A percentile compares a stretch with the other conserved stretches of the same genome.
Evolutionary conservation across 2,329 filamentous ascomycete species (phyloP).

Genomic region (Fusarium protoensiforme): DNA sequence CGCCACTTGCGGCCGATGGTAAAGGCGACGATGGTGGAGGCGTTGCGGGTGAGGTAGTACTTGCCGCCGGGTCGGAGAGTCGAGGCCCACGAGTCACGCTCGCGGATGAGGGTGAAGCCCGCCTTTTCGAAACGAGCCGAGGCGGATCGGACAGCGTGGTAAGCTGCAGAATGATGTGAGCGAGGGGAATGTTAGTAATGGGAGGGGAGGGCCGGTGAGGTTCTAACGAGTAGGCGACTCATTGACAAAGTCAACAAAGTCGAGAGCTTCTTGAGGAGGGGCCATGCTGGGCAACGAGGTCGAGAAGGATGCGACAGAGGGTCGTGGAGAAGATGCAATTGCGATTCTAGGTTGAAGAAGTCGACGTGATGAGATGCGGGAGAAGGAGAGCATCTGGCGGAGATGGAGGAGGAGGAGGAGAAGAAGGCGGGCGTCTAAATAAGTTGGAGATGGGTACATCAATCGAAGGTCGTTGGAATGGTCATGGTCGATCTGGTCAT

Average conservation of each 20-base stretch:
- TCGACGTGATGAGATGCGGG: slow-evolving; percentile 27
- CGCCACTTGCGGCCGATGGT: slow-evolving; percentile 91
- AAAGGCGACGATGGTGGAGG: slow-evolving; percentile 91
- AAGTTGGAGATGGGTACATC: slow-evolving; percentile 20
- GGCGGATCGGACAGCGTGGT: slow-evolving; percentile 89
- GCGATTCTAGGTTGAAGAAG: slow-evolving; percentile 16
- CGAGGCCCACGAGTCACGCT: slow-evolving; percentile 89
- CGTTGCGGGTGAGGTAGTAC: slow-evolving; percentile 96
- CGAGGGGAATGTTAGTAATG: background rate
- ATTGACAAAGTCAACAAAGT: slow-evolving; percentile 95
- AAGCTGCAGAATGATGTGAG: slow-evolving; percentile 68
- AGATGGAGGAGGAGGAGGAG: slow-evolving; percentile 5
- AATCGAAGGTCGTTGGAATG: slow-evolving; percentile 9
- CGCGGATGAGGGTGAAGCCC: slow-evolving; percentile 89
- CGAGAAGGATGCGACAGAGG: slow-evolving; percentile 36
- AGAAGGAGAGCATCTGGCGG: slow-evolving; percentile 36
- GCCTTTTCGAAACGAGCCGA: slow-evolving; percentile 81
- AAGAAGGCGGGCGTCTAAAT: slow-evolving; percentile 11
- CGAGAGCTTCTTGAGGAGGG: slow-evolving; percentile 70
- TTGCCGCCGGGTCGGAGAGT: slow-evolving; percentile 87
- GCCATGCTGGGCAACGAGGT: slow-evolving; percentile 58
- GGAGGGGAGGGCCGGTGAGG: background rate
- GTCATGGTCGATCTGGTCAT: slow-evolving; percentile 10
- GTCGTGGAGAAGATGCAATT: slow-evolving; percentile 13
- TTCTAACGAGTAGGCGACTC: slow-evolving; percentile 88